A percentile compares a stretch with the other conserved stretches of the same genome.
phyloP scores from a whole-genome alignment of 768 basidiomycete genomes.

The Gymnopilus junonius region DNA sequence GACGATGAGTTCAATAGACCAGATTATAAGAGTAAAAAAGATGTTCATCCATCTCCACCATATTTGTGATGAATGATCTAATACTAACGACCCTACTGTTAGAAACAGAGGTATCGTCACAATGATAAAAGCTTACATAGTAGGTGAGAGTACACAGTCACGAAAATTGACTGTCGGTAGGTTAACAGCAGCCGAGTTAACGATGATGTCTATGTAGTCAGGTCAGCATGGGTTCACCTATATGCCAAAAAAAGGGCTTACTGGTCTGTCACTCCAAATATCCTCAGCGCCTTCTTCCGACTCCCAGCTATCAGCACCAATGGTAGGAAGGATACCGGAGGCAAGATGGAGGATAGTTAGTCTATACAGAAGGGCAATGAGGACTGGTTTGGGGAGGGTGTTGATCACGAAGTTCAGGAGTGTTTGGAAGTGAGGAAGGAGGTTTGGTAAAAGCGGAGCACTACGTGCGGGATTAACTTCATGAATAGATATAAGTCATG shows the following conservation, averaged over 20 bases:
- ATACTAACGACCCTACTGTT: slow-evolving; percentile 47
- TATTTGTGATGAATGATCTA: slow-evolving; percentile 88
- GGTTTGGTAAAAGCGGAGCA: slow-evolving; percentile 76
- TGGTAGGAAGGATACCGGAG: slow-evolving; percentile 82
- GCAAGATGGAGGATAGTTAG: slow-evolving; percentile 82
- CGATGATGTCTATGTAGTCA: slow-evolving; percentile 64
- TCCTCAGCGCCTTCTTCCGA: slow-evolving; percentile 63
- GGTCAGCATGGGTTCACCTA: background rate
- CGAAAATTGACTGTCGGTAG: slow-evolving; percentile 83
- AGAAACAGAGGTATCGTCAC: background rate
- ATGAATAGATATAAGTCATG: background rate
- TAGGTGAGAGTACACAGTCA: slow-evolving; percentile 87
- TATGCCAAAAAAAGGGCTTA: slow-evolving; percentile 35
- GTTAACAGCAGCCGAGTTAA: slow-evolving; percentile 77
- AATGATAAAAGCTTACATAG: slow-evolving; percentile 58
- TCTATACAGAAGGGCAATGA: slow-evolving; percentile 80
- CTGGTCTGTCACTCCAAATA: slow-evolving; percentile 77
- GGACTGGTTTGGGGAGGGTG: slow-evolving; percentile 83
- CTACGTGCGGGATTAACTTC: slow-evolving; percentile 37
- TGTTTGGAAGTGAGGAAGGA: slow-evolving; percentile 81
- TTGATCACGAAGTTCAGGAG: slow-evolving; percentile 82
- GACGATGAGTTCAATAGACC: slow-evolving; percentile 83
- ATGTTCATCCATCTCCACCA: slow-evolving; percentile 96
- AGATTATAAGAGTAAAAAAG: slow-evolving; percentile 82
- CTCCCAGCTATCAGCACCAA: slow-evolving; percentile 83